Evolutionary conservation across 2,329 filamentous ascomycete genomes (phyloP).

Genomic region (Ophiostoma sp.): DNA sequence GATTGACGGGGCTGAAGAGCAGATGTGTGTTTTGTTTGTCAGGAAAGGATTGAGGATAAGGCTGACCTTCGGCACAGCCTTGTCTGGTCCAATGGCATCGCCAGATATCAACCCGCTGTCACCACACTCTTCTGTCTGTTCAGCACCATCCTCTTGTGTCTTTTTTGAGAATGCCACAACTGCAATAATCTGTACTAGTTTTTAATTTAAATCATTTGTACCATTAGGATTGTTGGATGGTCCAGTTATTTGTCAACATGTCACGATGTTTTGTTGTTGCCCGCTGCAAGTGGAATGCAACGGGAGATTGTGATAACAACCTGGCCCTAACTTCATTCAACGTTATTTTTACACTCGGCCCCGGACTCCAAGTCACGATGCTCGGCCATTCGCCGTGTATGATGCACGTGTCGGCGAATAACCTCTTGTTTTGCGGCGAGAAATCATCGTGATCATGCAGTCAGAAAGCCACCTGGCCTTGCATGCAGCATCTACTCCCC

Average conservation of each 20-base stretch:
- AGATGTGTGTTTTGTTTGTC: neutral
- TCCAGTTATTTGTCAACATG: neutral
- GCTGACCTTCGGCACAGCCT: neutral
- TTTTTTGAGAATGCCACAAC: no score
- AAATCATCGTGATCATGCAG: neutral
- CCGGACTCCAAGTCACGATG: neutral
- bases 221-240: neutral
- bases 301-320: neutral
- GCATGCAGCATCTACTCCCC: neutral
- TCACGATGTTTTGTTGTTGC: neutral
- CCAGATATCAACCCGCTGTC: neutral
- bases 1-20: neutral
- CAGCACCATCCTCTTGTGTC: neutral
- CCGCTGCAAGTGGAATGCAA: neutral
- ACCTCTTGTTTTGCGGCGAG: neutral
- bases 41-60: neutral
- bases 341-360: neutral
- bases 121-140: neutral
- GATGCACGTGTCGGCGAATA: constrained; percentile 10
- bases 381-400: neutral
- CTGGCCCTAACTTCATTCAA: neutral
- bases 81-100: neutral
- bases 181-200: neutral
- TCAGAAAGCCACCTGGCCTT: neutral
- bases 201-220: neutral